Evolutionary conservation across 2,329 filamentous ascomycete species (phyloP).

Genomic region (Fusarium begoniae): DNA sequence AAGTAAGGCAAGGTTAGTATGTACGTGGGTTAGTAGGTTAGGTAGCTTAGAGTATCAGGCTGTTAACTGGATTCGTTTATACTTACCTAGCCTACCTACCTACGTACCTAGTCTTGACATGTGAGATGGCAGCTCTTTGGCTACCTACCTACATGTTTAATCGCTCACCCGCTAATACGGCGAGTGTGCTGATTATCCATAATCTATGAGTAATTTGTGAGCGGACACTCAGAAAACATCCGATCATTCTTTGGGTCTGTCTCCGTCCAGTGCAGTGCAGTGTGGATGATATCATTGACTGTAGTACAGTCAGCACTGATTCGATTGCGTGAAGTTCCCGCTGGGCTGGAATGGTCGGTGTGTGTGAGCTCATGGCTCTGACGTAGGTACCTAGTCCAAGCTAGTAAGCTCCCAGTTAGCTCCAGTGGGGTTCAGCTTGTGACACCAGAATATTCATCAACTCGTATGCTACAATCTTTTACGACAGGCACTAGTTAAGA

Average conservation of each 20-base stretch:
- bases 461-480: not conserved
- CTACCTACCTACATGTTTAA: not conserved
- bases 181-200: not conserved
- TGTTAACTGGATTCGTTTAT: not conserved
- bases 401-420: constrained; percentile 1
- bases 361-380: constrained; percentile 13
- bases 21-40: not conserved
- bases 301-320: constrained; percentile 9
- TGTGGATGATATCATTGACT: constrained; percentile 21
- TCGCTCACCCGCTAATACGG: not conserved
- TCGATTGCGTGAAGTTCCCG: not conserved
- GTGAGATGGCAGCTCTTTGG: not conserved
- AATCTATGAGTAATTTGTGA: not conserved
- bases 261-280: not conserved
- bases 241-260: not conserved
- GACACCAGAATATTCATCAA: not conserved
- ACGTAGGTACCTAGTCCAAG: constrained; percentile 4
- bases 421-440: not conserved
- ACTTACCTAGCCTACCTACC: not conserved
- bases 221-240: not conserved
- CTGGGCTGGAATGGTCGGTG: constrained; percentile 12
- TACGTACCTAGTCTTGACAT: not conserved
- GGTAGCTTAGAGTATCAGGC: not conserved
- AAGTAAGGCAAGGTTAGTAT: not conserved
- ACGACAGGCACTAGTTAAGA: not conserved